phyloP scores from a whole-genome alignment of 352 stramenopile species.

The Phytophthora pistaciae region DNA sequence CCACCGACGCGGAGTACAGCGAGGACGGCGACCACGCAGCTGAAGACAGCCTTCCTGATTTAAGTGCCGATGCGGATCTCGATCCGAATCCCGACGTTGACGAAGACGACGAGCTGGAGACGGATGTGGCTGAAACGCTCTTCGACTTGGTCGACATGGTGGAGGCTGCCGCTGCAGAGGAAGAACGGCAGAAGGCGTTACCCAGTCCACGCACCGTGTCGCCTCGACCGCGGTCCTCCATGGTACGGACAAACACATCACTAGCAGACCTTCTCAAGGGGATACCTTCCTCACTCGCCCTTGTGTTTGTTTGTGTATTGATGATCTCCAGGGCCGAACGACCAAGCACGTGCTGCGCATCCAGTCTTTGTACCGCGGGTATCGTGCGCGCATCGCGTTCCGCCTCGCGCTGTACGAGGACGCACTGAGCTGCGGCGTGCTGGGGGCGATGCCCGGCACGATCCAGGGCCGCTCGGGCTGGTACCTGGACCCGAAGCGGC shows the following conservation, averaged over 20 bases:
- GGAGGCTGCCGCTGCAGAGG: constrained; percentile 19
- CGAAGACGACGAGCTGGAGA: constrained; percentile 37
- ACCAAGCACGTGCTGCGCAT: constrained; percentile 46
- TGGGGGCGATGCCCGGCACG: constrained; percentile 78
- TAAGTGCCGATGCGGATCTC: not conserved
- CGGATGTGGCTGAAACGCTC: constrained; percentile 53
- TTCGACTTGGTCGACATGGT: constrained; percentile 52
- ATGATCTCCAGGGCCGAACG: constrained; percentile 6
- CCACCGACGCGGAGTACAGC: constrained; percentile 10
- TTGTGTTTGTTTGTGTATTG: not conserved
- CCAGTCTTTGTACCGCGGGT: constrained; percentile 66
- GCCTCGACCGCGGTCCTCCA: constrained; percentile 20
- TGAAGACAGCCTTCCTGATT: not conserved
- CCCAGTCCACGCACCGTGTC: constrained; percentile 23
- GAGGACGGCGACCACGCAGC: constrained; percentile 9
- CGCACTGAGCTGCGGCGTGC: constrained; percentile 64
- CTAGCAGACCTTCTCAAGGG: not conserved
- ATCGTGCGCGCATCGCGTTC: constrained; percentile 60
- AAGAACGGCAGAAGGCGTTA: constrained; percentile 10
- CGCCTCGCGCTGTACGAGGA: constrained; percentile 73
- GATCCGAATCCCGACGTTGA: constrained; percentile 9
- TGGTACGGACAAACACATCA: constrained; percentile 8
- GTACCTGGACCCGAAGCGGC: constrained; percentile 82
- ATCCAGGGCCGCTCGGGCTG: constrained; percentile 70
- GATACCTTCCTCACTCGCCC: not conserved